Conservation (phyloP, 2,329 filamentous ascomycete genomes). For the Daldinia eschscholtzii region DNA sequence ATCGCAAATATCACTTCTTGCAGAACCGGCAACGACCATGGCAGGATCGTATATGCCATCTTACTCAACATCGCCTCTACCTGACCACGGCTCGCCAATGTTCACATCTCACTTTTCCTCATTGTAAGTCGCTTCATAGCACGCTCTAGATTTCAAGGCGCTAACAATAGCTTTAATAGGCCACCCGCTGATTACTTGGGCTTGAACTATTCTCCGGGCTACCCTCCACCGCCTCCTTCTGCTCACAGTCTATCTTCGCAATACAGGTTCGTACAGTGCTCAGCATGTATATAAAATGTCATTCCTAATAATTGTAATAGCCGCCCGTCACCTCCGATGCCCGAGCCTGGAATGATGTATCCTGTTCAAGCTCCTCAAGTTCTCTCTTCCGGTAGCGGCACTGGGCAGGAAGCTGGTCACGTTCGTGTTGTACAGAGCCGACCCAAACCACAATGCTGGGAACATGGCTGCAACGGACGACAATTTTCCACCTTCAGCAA, state of each 20-base stretch:
- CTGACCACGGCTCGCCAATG: constrained; percentile 56
- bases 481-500: constrained; percentile 98
- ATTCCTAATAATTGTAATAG: constrained; percentile 46
- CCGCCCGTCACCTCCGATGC: constrained; percentile 57
- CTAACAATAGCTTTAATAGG: constrained; percentile 47
- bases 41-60: constrained; percentile 61
- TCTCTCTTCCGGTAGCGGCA: constrained; percentile 53
- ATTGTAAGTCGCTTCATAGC: constrained; percentile 39
- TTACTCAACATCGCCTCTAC: constrained; percentile 61
- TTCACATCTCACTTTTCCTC: constrained; percentile 50
- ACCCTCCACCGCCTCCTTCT: constrained; percentile 49
- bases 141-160: constrained; percentile 3
- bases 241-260: constrained; percentile 52
- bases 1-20: constrained; percentile 63
- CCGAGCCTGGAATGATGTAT: constrained; percentile 60
- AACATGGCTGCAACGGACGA: constrained; percentile 94
- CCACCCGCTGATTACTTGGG: constrained; percentile 58
- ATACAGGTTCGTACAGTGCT: constrained; percentile 56
- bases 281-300: constrained; percentile 14
- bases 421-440: constrained; percentile 80
- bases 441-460: constrained; percentile 97
- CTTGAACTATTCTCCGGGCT: constrained; percentile 59
- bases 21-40: constrained; percentile 62
- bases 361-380: constrained; percentile 54
- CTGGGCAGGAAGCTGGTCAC: constrained; percentile 59